A percentile compares a stretch with the other conserved stretches of the same genome.
Evolutionary conservation across 164 flowering plant species (phyloP).

Genomic region (Piper betle): DNA sequence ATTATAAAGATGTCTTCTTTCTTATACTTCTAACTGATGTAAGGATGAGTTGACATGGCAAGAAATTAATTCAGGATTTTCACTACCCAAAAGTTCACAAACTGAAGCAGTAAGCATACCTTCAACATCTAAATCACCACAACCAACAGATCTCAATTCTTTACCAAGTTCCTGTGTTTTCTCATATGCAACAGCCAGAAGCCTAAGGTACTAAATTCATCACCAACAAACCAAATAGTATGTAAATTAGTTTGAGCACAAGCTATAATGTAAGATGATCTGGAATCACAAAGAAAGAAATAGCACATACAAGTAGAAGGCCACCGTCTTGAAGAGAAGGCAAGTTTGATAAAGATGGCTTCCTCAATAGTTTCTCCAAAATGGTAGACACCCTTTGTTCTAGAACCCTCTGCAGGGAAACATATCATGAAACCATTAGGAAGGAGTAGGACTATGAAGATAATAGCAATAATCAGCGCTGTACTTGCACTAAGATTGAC

Average conservation of each 20-base stretch:
- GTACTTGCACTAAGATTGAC: constrained; percentile 94
- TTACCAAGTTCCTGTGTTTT: constrained; percentile 92
- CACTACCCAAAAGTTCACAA: not conserved
- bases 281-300: not conserved
- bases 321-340: constrained; percentile 88
- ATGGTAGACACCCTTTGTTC: constrained; percentile 89
- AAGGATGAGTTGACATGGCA: not conserved
- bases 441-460: not conserved
- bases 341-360: constrained; percentile 78
- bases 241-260: constrained; percentile 10
- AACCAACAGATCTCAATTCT: constrained; percentile 79
- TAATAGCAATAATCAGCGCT: not conserved
- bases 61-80: not conserved
- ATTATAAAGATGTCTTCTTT: not conserved
- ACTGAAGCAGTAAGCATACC: constrained; percentile 23
- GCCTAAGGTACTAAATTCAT: constrained; percentile 76
- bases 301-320: constrained; percentile 64
- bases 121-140: constrained; percentile 99
- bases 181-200: constrained; percentile 93
- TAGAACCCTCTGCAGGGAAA: constrained; percentile 57
- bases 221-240: constrained; percentile 7
- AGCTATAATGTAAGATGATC: not conserved
- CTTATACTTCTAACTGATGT: not conserved
- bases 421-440: not conserved
- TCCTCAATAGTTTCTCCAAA: constrained; percentile 75